Conservation (phyloP, 1,284 basidiomycete genomes). For the Moniliella sp. region DNA sequence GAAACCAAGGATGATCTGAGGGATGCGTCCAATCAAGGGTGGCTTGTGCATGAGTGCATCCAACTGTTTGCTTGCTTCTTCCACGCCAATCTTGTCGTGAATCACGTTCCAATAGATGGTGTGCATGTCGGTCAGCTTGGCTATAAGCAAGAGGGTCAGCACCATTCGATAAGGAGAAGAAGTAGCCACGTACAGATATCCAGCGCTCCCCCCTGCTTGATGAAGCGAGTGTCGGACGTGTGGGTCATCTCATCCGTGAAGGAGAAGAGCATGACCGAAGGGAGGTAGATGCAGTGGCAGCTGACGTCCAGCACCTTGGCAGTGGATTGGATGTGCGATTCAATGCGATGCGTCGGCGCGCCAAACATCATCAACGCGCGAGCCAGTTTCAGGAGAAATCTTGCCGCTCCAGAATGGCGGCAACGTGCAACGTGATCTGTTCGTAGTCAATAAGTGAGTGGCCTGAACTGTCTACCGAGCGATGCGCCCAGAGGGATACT, state of each 20-base stretch:
- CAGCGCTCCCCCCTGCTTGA: no score
- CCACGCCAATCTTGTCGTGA: constrained; percentile 61
- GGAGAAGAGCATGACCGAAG: constrained; percentile 45
- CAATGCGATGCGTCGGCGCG: constrained; percentile 66
- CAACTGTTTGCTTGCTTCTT: constrained; percentile 53
- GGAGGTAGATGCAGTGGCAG: constrained; percentile 64
- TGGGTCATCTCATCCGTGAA: constrained; percentile 56
- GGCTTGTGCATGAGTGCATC: constrained; percentile 53
- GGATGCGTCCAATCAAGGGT: constrained; percentile 28
- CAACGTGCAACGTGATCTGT: constrained; percentile 62
- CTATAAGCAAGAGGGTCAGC: no score
- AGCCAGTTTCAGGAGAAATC: constrained; percentile 73
- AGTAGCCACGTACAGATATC: no score
- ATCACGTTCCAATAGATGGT: constrained; percentile 62
- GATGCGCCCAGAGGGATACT: no score
- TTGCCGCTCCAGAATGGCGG: constrained; percentile 62
- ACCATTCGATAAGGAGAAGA: no score
- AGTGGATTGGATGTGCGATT: constrained; percentile 64
- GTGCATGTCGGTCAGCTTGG: constrained; percentile 55
- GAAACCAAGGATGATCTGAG: constrained; percentile 54
- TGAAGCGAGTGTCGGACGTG: constrained; percentile 53
- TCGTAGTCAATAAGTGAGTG: no score
- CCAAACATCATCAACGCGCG: constrained; percentile 88
- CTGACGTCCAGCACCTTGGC: constrained; percentile 63
- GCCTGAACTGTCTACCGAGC: constrained; percentile 27